Evolutionary conservation across 306 rosid species (phyloP), one percentile per base, ranked within the genome.

Genomic region (Vicia faba): DNA sequence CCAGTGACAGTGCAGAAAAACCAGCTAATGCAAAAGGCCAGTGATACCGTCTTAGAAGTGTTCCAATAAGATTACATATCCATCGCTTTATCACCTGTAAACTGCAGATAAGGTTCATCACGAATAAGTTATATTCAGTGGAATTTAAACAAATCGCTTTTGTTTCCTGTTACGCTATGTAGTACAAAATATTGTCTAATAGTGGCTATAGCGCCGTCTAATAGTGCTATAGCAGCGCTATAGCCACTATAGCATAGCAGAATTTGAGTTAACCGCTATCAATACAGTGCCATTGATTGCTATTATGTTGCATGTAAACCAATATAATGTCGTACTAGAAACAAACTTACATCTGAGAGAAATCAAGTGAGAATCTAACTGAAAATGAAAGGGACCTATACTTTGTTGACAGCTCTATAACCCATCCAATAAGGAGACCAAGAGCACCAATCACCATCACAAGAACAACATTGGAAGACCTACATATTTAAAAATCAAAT

Each of bases 1-100:
- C 99, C 85, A 90, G 72, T 69, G 89, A 88, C 74, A 95, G 71
- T 40, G 89, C 72, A 14, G 63, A 29, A 23, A 84, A 82, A 67
- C 99, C 99, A 23, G 83, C 95, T 26, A 90, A 69, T 13, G 85
- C 60, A 76, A 83, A 95, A 7, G 86, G 85, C 97, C 99, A 95
- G 12, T 72, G 86, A 79, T 72, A 95, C 67, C 91, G 83, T 74
- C 79, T 77, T 60, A 82, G 46, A 45, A 88, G 74, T 28, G 84
- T 81, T 79, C 80, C 80, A 8, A 88, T 62, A 54, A 85, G 79
- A 56, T 81, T 78, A 61, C 25, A 70, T 19, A 86, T 62, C 96
- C 99, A 86, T 43, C 61, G 85, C 77, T 64, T 85, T 64, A 88
- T 62, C 56, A 81, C 69, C 65, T 75, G 82, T 82, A 83, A 81